Conservation (phyloP, 2,329 filamentous ascomycete genomes). For the Pseudogymnoascus sp. region DNA sequence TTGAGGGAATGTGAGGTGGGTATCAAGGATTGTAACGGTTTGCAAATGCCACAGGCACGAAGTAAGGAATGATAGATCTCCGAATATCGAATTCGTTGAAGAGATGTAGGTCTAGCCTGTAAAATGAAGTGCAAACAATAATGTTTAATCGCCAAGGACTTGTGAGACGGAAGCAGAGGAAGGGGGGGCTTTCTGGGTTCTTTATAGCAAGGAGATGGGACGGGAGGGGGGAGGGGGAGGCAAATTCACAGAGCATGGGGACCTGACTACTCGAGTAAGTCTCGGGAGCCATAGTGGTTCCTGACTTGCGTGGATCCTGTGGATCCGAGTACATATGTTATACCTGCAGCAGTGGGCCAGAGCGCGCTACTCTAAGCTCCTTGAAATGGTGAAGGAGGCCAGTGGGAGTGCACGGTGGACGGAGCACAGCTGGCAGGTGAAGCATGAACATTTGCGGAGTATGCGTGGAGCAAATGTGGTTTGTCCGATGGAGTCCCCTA, state of each 20-base stretch:
- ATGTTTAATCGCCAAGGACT: constrained; percentile 8
- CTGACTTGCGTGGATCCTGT: constrained; percentile 4
- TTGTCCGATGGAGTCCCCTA: constrained; percentile 7
- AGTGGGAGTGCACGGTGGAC: background rate
- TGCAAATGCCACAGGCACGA: constrained; percentile 8
- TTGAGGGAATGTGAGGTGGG: constrained; percentile 3
- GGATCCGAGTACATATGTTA: constrained; percentile 3
- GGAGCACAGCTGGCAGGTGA: background rate
- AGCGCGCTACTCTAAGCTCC: background rate
- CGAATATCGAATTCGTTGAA: constrained; percentile 8
- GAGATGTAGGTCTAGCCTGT: constrained; percentile 8
- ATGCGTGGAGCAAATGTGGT: constrained; percentile 8
- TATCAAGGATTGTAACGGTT: constrained; percentile 1
- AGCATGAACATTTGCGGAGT: constrained; percentile 5
- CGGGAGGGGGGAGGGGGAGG: background rate
- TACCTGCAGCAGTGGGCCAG: background rate
- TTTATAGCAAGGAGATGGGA: constrained; percentile 7
- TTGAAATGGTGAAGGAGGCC: background rate
- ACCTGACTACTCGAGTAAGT: constrained; percentile 6
- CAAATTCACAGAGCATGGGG: background rate
- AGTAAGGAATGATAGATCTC: constrained; percentile 6
- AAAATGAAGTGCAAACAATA: constrained; percentile 8
- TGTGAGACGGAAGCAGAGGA: constrained; percentile 1
- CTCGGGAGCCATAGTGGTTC: constrained; percentile 7
- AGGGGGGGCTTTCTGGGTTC: background rate